phyloP scores from a whole-genome alignment of 345 rosid species.

The Moringa oleifera region DNA sequence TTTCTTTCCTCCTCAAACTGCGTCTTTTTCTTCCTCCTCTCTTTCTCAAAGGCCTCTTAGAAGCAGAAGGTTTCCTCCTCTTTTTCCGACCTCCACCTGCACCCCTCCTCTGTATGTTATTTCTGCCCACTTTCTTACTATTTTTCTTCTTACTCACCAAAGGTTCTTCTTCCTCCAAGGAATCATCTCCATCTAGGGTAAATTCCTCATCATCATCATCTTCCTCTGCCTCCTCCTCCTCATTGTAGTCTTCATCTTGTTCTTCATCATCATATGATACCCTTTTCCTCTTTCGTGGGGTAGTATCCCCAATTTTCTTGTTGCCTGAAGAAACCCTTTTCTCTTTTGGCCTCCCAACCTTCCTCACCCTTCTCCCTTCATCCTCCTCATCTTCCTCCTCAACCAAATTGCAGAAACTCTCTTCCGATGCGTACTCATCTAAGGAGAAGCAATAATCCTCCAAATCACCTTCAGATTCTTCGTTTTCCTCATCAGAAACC shows the following conservation, averaged over 20 bases:
- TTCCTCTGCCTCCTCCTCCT: constrained; percentile 39
- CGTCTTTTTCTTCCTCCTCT: constrained; percentile 38
- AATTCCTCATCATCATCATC: constrained; percentile 60
- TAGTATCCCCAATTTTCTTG: constrained; percentile 21
- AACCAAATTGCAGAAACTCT: constrained; percentile 27
- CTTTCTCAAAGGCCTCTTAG: constrained; percentile 35
- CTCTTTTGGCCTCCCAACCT: constrained; percentile 35
- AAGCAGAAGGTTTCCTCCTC: constrained; percentile 35
- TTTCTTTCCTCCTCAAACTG: constrained; percentile 41
- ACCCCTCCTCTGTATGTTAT: constrained; percentile 27
- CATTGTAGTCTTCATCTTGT: constrained; percentile 36
- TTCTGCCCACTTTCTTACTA: constrained; percentile 26
- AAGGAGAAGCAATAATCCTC: constrained; percentile 47
- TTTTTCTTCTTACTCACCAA: constrained; percentile 28
- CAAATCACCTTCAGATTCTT: constrained; percentile 54
- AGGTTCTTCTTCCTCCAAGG: constrained; percentile 57
- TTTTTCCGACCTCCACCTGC: constrained; percentile 32
- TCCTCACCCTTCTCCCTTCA: constrained; percentile 30
- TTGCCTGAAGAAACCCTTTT: constrained; percentile 29
- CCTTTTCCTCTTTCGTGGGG: constrained; percentile 12
- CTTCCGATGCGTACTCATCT: constrained; percentile 54
- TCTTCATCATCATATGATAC: constrained; percentile 21
- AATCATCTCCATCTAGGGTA: constrained; percentile 59
- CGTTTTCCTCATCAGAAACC: constrained; percentile 61
- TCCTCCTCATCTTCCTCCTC: constrained; percentile 44